Conservation (phyloP, 2,329 filamentous ascomycete species). For the Calcarisporium arbuscula region DNA sequence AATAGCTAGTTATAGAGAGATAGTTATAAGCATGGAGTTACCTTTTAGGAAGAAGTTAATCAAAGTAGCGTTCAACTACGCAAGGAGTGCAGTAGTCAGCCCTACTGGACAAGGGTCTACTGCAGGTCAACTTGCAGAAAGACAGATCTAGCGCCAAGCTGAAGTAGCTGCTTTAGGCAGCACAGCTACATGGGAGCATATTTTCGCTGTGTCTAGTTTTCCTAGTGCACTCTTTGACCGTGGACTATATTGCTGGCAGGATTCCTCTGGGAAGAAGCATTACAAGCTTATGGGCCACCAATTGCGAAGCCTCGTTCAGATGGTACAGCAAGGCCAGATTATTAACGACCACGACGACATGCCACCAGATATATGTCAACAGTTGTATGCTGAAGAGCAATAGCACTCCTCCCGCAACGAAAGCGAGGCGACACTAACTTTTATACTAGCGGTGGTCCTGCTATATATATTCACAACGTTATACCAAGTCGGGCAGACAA, state of each 20-base stretch:
- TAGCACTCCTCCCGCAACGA: neutral
- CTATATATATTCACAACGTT: too few species aligned
- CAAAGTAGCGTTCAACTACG: too few species aligned
- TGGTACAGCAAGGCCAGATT: neutral
- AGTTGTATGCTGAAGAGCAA: constrained; percentile 3
- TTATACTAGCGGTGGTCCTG: too few species aligned
- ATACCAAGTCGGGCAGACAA: too few species aligned
- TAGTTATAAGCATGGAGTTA: too few species aligned
- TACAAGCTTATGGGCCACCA: constrained; percentile 2
- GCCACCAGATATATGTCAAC: neutral
- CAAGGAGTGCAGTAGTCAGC: too few species aligned
- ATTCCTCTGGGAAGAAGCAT: neutral
- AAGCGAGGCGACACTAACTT: too few species aligned
- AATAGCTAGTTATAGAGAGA: too few species aligned
- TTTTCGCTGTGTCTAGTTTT: neutral
- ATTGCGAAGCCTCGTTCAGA: neutral
- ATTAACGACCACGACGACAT: neutral
- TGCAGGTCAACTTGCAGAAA: neutral
- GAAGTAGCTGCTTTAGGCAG: constrained; percentile 1
- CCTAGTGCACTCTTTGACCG: neutral
- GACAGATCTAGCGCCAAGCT: neutral
- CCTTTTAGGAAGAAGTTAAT: too few species aligned
- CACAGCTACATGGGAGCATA: constrained; percentile 1
- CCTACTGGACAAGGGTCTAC: constrained; percentile 2
- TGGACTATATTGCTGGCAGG: constrained; percentile 2